phyloP scores from a whole-genome alignment of 352 stramenopile species.

The Pythium oligandrum region DNA sequence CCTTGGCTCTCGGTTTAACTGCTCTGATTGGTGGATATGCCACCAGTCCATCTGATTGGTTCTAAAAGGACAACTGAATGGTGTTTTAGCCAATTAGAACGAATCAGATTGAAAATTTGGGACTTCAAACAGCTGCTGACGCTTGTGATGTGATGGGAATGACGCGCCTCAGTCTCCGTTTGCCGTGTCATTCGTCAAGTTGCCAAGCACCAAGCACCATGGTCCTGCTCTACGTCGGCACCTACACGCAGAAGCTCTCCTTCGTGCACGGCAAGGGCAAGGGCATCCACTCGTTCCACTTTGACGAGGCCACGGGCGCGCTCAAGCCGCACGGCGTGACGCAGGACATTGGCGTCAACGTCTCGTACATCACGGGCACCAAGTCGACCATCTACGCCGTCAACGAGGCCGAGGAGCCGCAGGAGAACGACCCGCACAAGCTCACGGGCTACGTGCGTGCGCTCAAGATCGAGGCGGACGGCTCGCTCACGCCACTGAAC shows the following conservation, averaged over 20 bases:
- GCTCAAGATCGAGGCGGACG: constrained; percentile 27
- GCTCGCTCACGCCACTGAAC: constrained; percentile 43
- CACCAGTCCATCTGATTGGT: no score
- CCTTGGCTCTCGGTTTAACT: no score
- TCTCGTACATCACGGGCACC: constrained; percentile 26
- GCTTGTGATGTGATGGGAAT: no score
- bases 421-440: constrained; percentile 15
- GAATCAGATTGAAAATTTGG: no score
- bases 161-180: no score
- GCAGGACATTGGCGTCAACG: constrained; percentile 33
- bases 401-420: constrained; percentile 43
- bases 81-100: no score
- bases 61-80: no score
- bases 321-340: constrained; percentile 30
- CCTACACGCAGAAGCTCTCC: constrained; percentile 60
- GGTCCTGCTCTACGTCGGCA: constrained; percentile 45
- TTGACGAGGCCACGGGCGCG: constrained; percentile 34
- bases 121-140: no score
- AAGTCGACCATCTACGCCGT: constrained; percentile 35
- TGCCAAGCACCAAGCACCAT: neutral
- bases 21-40: no score
- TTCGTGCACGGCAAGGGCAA: constrained; percentile 64
- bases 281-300: constrained; percentile 53
- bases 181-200: no score
- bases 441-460: constrained; percentile 50